These are phyloP conservation scores for Plantago rigida DNA, from an alignment of 305 asterid species.

Conservation along the genomic window DNA sequence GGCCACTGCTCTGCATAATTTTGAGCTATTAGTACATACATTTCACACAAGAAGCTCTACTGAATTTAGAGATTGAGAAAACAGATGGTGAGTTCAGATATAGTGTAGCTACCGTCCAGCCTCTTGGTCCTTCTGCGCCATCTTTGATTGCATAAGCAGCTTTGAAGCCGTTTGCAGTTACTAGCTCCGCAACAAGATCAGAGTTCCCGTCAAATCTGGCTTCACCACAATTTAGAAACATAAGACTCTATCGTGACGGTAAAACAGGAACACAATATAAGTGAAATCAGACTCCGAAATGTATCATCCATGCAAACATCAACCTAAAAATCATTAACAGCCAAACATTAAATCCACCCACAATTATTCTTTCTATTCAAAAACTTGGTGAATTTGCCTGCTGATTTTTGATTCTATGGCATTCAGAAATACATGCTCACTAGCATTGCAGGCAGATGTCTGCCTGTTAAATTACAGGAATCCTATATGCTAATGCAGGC, in stretches of 20 bases:
- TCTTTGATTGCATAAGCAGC: conserved; percentile 89
- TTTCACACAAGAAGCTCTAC: neutral
- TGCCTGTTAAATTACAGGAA: too few species aligned
- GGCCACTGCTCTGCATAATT: conserved; percentile 71
- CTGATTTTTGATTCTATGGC: too few species aligned
- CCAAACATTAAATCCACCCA: too few species aligned
- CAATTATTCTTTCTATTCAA: too few species aligned
- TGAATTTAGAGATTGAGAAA: neutral
- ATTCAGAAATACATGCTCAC: too few species aligned
- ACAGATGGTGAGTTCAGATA: neutral
- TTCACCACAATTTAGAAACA: conserved; percentile 51
- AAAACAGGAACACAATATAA: neutral
- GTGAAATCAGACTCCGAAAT: neutral
- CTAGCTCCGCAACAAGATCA: conserved; percentile 88
- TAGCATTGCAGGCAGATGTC: too few species aligned
- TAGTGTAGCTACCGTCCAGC: conserved; percentile 70
- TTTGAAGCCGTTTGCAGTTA: conserved; percentile 79
- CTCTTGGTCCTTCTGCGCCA: conserved; percentile 87
- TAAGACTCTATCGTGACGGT: conserved; percentile 11
- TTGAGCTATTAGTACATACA: conserved; percentile 20
- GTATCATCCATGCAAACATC: neutral
- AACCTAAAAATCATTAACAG: neutral
- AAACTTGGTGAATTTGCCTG: too few species aligned
- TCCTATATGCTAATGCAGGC: too few species aligned
- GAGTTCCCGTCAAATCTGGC: conserved; percentile 98